Base-by-base conservation (phyloP, 768 basidiomycete genomes). In the Dentipellis fragilis region DNA sequence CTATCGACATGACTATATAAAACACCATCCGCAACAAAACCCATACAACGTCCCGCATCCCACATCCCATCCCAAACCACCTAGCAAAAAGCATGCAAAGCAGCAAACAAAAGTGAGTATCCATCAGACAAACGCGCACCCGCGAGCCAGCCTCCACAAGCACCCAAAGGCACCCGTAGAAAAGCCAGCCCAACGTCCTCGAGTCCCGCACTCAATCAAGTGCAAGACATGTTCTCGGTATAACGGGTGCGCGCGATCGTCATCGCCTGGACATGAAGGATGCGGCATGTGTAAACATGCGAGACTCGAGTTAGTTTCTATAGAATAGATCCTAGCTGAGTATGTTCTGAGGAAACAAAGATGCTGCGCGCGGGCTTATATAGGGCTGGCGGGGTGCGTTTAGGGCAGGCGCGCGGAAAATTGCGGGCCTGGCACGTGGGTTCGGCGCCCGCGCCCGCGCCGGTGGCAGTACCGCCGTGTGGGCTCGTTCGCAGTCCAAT, bases 301-400 rank as follows among this genome's bases (percentile, higher is more conserved):
- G n/a, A n/a, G n/a, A n/a, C n/a, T n/a, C n/a, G n/a, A n/a, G n/a
- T n/a, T n/a, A n/a, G n/a, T n/a, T n/a, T n/a, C n/a, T n/a, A n/a
- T n/a, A n/a, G 74, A 83, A 83, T 79, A 84, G 81, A 84, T 83
- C 81, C 81, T 84, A 80, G 78, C 80, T 80, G 82, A 83, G 82
- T 84, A 83, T 83, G 81, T 81, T 83, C 82, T 84, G 61, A 73
- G 65, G 80, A 73, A 68, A 16, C 16, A 12, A 3, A 5, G 52
- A 53, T 10, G 52, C 19, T 5, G 52, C 38, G 40, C 2, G 52
- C 36, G n/a, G 52, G 52, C 0, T 8, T 45, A 34, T 53, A 53
- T 53, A 53, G 29, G 12, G 8, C n/a, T 21, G 39, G 1, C 35
- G n/a, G n/a, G n/a, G n/a, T n/a, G n/a, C 9, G 52, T 49, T 49